Evolutionary conservation across 2,329 filamentous ascomycete genomes (phyloP).

Genomic region (Metarhizium album): DNA sequence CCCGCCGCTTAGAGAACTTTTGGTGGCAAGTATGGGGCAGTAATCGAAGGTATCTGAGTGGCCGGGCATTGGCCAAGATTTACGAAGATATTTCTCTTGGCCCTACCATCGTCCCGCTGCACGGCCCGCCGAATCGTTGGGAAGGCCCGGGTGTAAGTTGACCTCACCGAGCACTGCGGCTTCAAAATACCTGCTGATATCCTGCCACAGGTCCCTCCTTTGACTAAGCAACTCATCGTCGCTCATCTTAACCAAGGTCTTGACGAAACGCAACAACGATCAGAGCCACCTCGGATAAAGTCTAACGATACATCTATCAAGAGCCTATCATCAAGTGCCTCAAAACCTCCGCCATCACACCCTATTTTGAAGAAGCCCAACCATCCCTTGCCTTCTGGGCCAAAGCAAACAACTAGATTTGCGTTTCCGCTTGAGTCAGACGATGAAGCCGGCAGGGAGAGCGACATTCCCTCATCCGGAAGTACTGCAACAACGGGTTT

Average conservation of each 20-base stretch:
- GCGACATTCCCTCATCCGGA: constrained; percentile 28
- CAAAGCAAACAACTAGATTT: constrained; percentile 51
- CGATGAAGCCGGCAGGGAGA: constrained; percentile 25
- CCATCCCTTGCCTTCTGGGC: constrained; percentile 40
- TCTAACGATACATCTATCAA: constrained; percentile 13
- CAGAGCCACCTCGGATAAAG: constrained; percentile 8
- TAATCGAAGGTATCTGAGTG: constrained; percentile 40
- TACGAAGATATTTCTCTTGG: constrained; percentile 49
- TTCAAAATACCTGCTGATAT: background rate
- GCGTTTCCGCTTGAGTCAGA: constrained; percentile 41
- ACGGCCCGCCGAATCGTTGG: constrained; percentile 41
- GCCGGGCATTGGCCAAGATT: constrained; percentile 40
- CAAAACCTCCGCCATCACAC: constrained; percentile 37
- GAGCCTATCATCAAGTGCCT: constrained; percentile 28
- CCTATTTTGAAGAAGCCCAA: constrained; percentile 51
- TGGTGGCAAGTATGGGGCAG: constrained; percentile 59
- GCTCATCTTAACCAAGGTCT: constrained; percentile 12
- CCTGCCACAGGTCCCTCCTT: constrained; percentile 15
- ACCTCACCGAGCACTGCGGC: background rate
- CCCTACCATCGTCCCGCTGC: constrained; percentile 45
- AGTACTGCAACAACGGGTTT: constrained; percentile 24
- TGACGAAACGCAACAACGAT: constrained; percentile 6
- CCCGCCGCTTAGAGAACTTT: constrained; percentile 51
- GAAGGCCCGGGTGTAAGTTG: constrained; percentile 36
- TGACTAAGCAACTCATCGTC: constrained; percentile 19